Evolutionary conservation across 192 early-diverging fungal genomes (phyloP).

Genomic region (Chytriomyces hyalinus): DNA sequence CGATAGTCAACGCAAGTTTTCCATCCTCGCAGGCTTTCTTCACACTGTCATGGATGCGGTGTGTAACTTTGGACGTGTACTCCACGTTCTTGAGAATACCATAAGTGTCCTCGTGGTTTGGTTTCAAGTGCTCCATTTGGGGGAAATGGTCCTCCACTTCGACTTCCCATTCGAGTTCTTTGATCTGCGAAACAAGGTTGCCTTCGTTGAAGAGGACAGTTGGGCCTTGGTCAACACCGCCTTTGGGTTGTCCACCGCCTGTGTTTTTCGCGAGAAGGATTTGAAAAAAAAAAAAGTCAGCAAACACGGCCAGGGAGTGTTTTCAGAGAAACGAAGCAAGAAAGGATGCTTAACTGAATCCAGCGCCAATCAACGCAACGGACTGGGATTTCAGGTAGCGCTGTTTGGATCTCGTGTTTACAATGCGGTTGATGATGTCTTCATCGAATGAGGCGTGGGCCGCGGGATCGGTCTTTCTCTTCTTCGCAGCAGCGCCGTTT

Average conservation of each 20-base stretch:
- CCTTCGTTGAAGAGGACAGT: slow-evolving; percentile 82
- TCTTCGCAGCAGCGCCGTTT: background rate
- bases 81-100: slow-evolving; percentile 84
- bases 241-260: slow-evolving; percentile 67
- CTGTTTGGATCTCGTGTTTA: slow-evolving; percentile 13
- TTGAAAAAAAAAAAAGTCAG: background rate
- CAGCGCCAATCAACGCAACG: slow-evolving; percentile 27
- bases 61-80: slow-evolving; percentile 80
- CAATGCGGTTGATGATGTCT: slow-evolving; percentile 23
- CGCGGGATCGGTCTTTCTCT: background rate
- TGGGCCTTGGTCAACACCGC: slow-evolving; percentile 90
- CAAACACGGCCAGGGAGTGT: no score
- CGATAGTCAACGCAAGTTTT: slow-evolving; percentile 86
- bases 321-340: no score
- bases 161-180: slow-evolving; percentile 79
- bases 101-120: slow-evolving; percentile 71
- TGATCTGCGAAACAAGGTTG: slow-evolving; percentile 76
- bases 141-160: slow-evolving; percentile 75
- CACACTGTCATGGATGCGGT: slow-evolving; percentile 70
- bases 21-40: slow-evolving; percentile 65
- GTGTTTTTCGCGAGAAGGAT: background rate
- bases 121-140: slow-evolving; percentile 70
- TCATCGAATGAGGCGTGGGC: background rate
- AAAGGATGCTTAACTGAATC: slow-evolving; percentile 17
- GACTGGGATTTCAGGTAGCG: background rate